Conservation (phyloP, 495 filamentous ascomycete genomes). For the Hypoxylon cercidicola region DNA sequence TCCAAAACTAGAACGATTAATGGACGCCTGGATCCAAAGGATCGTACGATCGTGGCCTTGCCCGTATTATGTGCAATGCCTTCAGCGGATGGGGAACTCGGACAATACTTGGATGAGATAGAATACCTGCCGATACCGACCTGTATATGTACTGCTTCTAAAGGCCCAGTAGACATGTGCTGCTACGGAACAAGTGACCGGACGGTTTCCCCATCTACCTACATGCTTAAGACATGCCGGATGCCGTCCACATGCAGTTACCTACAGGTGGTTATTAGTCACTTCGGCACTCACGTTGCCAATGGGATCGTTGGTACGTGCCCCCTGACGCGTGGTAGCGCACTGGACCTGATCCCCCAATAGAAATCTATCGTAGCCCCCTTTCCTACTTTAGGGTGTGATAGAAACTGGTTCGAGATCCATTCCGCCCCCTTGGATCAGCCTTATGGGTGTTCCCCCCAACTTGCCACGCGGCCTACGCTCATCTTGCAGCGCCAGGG, state of each 20-base stretch:
- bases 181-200: slow-evolving; percentile 1
- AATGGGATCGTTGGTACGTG: slow-evolving; percentile 23
- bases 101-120: neutral
- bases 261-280: slow-evolving; percentile 22
- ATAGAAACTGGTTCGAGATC: slow-evolving; percentile 13
- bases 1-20: slow-evolving; percentile 6
- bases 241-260: slow-evolving; percentile 10
- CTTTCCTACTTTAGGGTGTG: slow-evolving; percentile 22
- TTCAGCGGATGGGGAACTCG: slow-evolving; percentile 4
- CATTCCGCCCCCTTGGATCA: slow-evolving; percentile 21
- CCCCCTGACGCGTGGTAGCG: slow-evolving; percentile 26
- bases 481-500: slow-evolving; percentile 13
- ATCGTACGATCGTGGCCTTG: slow-evolving; percentile 30
- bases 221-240: slow-evolving; percentile 21
- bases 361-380: slow-evolving; percentile 22
- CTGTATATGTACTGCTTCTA: neutral
- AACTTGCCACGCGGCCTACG: slow-evolving; percentile 26
- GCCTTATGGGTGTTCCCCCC: slow-evolving; percentile 14
- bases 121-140: neutral
- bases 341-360: slow-evolving; percentile 20
- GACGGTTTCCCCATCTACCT: slow-evolving; percentile 20
- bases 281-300: slow-evolving; percentile 14
- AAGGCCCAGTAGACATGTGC: slow-evolving; percentile 1
- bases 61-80: slow-evolving; percentile 1
- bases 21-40: slow-evolving; percentile 1